Conservation (phyloP, 208 protist species). For the Trypanosoma caninum region DNA sequence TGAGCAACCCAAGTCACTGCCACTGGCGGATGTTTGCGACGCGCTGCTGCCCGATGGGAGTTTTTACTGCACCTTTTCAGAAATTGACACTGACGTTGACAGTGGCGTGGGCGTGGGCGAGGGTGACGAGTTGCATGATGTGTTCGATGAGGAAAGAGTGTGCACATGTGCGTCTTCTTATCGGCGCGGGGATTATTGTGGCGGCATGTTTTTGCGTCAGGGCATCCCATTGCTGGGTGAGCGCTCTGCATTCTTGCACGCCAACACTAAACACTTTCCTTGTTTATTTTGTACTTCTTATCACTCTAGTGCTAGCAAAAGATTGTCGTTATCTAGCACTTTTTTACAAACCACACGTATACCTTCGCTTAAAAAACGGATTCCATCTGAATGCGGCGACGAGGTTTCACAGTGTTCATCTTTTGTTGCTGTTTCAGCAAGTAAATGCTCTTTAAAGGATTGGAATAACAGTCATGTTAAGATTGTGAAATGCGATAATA, state of each 20-base stretch:
- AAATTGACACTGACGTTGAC: not conserved
- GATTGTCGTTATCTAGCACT: not conserved
- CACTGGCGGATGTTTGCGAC: not conserved
- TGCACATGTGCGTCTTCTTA: too few species aligned
- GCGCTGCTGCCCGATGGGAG: not conserved
- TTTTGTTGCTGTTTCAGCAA: not conserved
- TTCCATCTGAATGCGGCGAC: constrained; percentile 1
- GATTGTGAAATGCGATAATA: not conserved
- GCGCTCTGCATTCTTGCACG: too few species aligned
- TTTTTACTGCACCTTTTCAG: not conserved
- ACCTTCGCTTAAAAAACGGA: not conserved
- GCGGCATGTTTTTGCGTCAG: too few species aligned
- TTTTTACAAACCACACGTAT: not conserved
- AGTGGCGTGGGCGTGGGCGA: too few species aligned
- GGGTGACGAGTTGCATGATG: too few species aligned
- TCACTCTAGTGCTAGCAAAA: not conserved
- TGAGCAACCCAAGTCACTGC: not conserved
- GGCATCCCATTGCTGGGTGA: too few species aligned
- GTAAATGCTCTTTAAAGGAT: not conserved
- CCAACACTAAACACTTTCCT: too few species aligned
- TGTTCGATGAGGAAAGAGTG: too few species aligned
- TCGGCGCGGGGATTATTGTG: too few species aligned
- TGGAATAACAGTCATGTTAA: not conserved
- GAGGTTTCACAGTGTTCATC: not conserved
- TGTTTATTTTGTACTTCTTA: too few species aligned